Conservation (phyloP, 2,329 filamentous ascomycete species). For the Chlorencoelia australis region DNA sequence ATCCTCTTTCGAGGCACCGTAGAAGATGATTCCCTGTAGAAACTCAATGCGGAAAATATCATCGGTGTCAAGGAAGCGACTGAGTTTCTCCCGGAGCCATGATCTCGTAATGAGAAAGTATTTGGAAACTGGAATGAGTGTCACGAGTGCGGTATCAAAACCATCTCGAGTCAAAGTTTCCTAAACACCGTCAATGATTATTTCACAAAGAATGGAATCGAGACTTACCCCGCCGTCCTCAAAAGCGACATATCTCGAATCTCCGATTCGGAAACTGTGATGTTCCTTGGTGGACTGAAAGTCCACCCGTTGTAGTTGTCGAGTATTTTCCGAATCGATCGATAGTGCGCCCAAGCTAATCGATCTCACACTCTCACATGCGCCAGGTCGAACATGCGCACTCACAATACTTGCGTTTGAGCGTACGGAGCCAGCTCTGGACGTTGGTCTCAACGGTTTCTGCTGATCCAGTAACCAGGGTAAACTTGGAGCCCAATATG, state of each 20-base stretch:
- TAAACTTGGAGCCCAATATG: too few relatives aligned
- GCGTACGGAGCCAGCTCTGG: too few relatives aligned
- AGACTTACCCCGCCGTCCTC: background rate
- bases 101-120: background rate
- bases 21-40: background rate
- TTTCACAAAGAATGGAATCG: too few relatives aligned
- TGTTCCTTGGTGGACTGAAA: background rate
- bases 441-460: too few relatives aligned
- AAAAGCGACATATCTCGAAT: background rate
- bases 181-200: background rate
- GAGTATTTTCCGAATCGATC: too few relatives aligned
- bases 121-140: background rate
- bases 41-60: constrained; percentile 1
- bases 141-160: background rate
- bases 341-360: too few relatives aligned
- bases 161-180: background rate
- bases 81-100: constrained; percentile 37
- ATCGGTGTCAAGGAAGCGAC: background rate
- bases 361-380: too few relatives aligned
- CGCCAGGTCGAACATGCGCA: too few relatives aligned
- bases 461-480: too few relatives aligned
- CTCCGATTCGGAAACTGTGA: background rate
- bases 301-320: too few relatives aligned
- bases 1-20: background rate
- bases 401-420: too few relatives aligned